Conservation (phyloP, 129 eudicot species). For the Helichrysum umbraculigerum region DNA sequence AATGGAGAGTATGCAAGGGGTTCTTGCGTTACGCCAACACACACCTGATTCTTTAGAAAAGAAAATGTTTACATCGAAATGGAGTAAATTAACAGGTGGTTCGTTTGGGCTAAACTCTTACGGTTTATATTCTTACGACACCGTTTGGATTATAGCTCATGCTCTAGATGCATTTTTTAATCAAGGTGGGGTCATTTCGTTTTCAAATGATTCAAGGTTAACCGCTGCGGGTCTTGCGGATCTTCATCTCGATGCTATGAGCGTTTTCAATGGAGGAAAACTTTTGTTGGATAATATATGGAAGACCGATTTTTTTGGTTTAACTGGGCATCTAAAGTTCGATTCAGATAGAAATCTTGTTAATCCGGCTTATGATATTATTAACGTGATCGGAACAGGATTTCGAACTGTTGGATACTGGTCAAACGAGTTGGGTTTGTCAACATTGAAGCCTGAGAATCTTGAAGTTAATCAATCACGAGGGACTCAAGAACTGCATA, state of each 20-base stretch:
- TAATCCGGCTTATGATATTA: constrained; percentile 70
- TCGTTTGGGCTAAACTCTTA: constrained; percentile 70
- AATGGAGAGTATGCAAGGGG: constrained; percentile 79
- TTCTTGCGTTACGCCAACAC: constrained; percentile 73
- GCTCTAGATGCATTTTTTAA: constrained; percentile 72
- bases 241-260: constrained; percentile 80
- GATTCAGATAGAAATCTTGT: constrained; percentile 57
- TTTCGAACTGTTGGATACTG: constrained; percentile 71
- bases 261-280: constrained; percentile 72
- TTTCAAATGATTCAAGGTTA: constrained; percentile 70
- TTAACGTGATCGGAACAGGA: constrained; percentile 87
- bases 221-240: constrained; percentile 37
- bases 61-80: constrained; percentile 47
- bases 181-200: constrained; percentile 67
- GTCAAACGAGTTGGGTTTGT: constrained; percentile 75
- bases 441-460: constrained; percentile 66
- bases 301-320: constrained; percentile 63
- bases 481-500: constrained; percentile 45
- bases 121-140: constrained; percentile 80
- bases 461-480: constrained; percentile 55
- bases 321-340: constrained; percentile 75
- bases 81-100: constrained; percentile 51
- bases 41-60: constrained; percentile 59
- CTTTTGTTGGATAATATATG: constrained; percentile 54
- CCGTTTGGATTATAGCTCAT: constrained; percentile 79